Evolutionary conservation across 169 alveolate species (phyloP), one percentile per base, ranked within the genome.

Genomic region (Cryptosporidium felis): DNA sequence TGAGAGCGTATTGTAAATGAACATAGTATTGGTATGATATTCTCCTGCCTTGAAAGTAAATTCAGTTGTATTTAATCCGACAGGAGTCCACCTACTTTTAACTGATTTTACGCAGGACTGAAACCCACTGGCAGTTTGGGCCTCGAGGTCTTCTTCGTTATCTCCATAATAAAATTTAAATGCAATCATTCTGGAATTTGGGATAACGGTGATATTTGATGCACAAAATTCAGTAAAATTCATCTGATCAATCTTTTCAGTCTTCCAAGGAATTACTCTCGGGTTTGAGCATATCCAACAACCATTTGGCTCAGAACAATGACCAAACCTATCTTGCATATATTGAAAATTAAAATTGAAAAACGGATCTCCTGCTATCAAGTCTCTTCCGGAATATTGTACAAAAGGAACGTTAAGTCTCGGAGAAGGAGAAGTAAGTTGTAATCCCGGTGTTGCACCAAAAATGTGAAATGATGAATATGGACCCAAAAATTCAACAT

Each of bases 271-370:
- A 32, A 74, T 74, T 18, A 74, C 4, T 3, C 85, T 49, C n/a
- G 85, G 85, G 23, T 74, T 74, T 21, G 85, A 74, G 23, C 85
- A 74, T 3, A 49, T 60, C 85, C 85, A 74, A 49, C 85, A 74
- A 38, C 67, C 85, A 53, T 74, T 74, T 16, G 66, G 56, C 18
- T 74, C 67, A 0, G 85, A 60, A 53, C 85, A 74, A 56, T 74
- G 85, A 0, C 85, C 85, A 74, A 74, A 74, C 28, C 85, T 74
- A 49, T 74, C 85, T 45, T 74, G 85, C 85, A 74, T 74, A 53
- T 51, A 74, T 42, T 74, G 85, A 56, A 74, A 74, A 36, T 74
- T 74, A 18, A 74, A 74, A 34, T 74, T 74, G 36, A 74, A 74
- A 53, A 74, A 74, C 18, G 85, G 74, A 34, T 74, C 85, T 21